Conservation (phyloP, 2,329 filamentous ascomycete genomes). For the Cordyceps javanica region DNA sequence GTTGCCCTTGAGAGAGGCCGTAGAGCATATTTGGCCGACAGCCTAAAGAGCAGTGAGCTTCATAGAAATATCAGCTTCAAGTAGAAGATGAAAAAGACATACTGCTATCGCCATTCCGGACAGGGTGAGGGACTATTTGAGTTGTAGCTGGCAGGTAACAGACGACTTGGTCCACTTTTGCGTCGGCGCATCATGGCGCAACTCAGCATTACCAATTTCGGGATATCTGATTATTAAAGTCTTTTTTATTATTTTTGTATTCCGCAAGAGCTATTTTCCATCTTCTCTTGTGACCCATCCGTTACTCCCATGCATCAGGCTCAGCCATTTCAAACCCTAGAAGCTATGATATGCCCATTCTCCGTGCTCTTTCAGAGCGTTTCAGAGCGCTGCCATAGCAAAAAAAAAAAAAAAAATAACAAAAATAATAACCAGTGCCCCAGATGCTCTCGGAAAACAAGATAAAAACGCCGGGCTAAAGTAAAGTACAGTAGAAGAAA, state of each 20-base stretch:
- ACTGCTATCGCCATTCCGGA: constrained; percentile 25
- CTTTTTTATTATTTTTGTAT: constrained; percentile 2
- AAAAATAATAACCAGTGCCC: neutral
- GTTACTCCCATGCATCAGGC: constrained; percentile 6
- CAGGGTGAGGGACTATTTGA: neutral
- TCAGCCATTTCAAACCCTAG: neutral
- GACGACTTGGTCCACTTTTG: constrained; percentile 7
- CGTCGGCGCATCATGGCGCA: neutral
- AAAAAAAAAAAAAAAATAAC: too few species aligned
- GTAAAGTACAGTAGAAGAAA: constrained; percentile 24
- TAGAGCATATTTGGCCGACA: constrained; percentile 85
- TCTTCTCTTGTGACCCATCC: constrained; percentile 7
- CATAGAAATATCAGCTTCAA: neutral
- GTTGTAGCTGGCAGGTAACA: constrained; percentile 3
- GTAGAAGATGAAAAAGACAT: constrained; percentile 2
- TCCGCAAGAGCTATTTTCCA: constrained; percentile 1
- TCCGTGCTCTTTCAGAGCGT: neutral
- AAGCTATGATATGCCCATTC: neutral
- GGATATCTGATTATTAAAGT: neutral
- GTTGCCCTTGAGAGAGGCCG: constrained; percentile 70
- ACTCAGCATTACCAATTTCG: too few species aligned
- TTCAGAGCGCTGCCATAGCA: neutral
- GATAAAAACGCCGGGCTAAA: constrained; percentile 28
- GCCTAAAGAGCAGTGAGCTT: constrained; percentile 48
- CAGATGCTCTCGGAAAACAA: neutral